These are phyloP conservation scores for Phaffomyces opuntiae DNA, from an alignment of 805 yeast genomes.

Conservation along the genomic window DNA sequence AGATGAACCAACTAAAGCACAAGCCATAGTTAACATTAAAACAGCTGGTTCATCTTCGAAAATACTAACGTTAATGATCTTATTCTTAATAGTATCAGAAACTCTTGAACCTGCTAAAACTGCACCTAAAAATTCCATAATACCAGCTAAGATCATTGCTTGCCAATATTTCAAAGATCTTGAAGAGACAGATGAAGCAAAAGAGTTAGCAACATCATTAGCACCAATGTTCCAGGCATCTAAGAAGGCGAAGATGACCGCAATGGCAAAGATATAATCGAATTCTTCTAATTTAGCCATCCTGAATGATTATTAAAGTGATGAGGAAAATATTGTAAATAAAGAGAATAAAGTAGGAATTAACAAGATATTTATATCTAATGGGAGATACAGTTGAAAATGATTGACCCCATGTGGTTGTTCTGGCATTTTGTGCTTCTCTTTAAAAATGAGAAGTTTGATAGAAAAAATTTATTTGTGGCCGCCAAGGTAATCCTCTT, in stretches of 20 bases:
- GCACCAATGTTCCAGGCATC: slow-evolving; percentile 82
- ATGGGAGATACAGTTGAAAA: no score
- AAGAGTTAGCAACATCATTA: slow-evolving; percentile 76
- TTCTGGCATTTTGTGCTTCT: no score
- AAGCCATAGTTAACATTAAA: slow-evolving; percentile 68
- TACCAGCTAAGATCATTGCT: slow-evolving; percentile 64
- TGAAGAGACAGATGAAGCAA: slow-evolving; percentile 70
- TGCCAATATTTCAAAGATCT: slow-evolving; percentile 65
- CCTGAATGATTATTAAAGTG: neutral
- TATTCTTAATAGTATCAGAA: slow-evolving; percentile 62
- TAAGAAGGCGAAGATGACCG: slow-evolving; percentile 63
- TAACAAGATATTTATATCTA: neutral
- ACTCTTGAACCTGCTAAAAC: slow-evolving; percentile 69
- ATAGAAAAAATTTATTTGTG: no score
- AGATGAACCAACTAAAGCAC: slow-evolving; percentile 71
- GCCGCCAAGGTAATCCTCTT: no score
- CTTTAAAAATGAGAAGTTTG: no score
- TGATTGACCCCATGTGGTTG: no score
- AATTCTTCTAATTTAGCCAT: slow-evolving; percentile 31
- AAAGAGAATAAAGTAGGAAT: neutral
- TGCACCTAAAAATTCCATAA: slow-evolving; percentile 72
- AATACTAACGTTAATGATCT: slow-evolving; percentile 46
- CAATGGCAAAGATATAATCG: slow-evolving; percentile 65
- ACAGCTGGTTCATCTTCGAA: slow-evolving; percentile 56
- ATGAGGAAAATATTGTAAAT: neutral